phyloP scores from a whole-genome alignment of 352 stramenopile genomes.

The Phytopythium oedochilum region DNA sequence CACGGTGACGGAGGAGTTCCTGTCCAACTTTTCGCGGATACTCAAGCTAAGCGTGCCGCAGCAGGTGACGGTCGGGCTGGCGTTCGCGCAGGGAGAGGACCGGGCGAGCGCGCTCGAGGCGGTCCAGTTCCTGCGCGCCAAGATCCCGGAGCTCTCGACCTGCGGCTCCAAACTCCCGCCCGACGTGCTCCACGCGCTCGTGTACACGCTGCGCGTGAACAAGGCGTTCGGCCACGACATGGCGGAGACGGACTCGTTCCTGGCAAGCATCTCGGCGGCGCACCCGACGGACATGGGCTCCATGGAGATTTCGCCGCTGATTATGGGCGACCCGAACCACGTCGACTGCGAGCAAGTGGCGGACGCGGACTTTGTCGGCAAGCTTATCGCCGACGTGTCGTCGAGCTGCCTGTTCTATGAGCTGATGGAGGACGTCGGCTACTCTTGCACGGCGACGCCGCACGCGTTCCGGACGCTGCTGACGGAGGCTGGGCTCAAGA shows the following conservation, averaged over 20 bases:
- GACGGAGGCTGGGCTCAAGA: slow-evolving; percentile 73
- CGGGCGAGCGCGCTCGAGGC: slow-evolving; percentile 47
- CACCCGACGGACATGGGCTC: slow-evolving; percentile 84
- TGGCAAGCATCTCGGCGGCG: slow-evolving; percentile 81
- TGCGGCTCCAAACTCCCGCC: slow-evolving; percentile 78
- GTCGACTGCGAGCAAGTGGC: slow-evolving; percentile 69
- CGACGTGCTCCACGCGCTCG: slow-evolving; percentile 77
- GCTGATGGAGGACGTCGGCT: slow-evolving; percentile 89
- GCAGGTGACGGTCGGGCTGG: slow-evolving; percentile 78
- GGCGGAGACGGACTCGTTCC: slow-evolving; percentile 79
- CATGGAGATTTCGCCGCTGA: slow-evolving; percentile 82
- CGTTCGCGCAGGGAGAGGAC: slow-evolving; percentile 77
- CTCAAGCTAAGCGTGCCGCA: slow-evolving; percentile 85
- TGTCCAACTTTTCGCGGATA: slow-evolving; percentile 68
- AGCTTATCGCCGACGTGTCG: slow-evolving; percentile 78
- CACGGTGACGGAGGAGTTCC: slow-evolving; percentile 75
- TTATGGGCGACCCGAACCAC: slow-evolving; percentile 80
- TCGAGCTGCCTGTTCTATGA: slow-evolving; percentile 86
- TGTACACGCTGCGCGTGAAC: slow-evolving; percentile 81
- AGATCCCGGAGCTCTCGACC: slow-evolving; percentile 82
- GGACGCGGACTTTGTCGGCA: slow-evolving; percentile 60
- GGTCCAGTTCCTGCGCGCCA: slow-evolving; percentile 73
- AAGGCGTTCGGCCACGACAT: slow-evolving; percentile 69
- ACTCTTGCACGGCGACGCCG: slow-evolving; percentile 72
- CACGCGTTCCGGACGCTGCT: slow-evolving; percentile 81